These are phyloP conservation scores for Taphrina wiesneri DNA, from an alignment of 1,139 yeast genomes.

Conservation along the genomic window DNA sequence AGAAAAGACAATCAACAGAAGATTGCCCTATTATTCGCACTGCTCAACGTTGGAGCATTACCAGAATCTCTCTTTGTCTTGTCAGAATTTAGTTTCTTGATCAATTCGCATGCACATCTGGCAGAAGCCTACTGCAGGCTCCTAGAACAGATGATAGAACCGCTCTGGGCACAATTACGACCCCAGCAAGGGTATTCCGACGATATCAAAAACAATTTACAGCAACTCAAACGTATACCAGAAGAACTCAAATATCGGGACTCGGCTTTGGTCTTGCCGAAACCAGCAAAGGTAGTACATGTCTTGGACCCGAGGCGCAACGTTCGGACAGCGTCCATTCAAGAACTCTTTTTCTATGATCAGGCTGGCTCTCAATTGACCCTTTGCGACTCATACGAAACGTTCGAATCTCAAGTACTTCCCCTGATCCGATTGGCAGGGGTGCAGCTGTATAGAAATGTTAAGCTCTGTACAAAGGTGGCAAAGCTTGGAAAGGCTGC, in stretches of 20 bases:
- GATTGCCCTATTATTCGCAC: constrained; percentile 54
- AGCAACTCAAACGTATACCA: constrained; percentile 24
- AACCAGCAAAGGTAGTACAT: not conserved
- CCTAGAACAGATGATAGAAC: constrained; percentile 55
- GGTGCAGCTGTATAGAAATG: constrained; percentile 56
- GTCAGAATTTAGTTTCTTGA: constrained; percentile 63
- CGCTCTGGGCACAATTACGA: constrained; percentile 49
- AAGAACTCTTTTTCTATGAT: constrained; percentile 54
- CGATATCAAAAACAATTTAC: not conserved
- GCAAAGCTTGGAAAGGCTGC: constrained; percentile 59
- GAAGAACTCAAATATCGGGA: constrained; percentile 31
- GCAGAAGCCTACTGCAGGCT: constrained; percentile 54
- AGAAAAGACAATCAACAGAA: constrained; percentile 42
- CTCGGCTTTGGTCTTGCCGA: constrained; percentile 20
- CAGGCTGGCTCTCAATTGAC: constrained; percentile 43
- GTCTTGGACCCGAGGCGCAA: constrained; percentile 16
- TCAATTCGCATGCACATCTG: constrained; percentile 57
- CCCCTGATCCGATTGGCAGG: constrained; percentile 60
- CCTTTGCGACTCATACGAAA: constrained; percentile 46
- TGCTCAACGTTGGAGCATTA: constrained; percentile 64
- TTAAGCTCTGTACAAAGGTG: constrained; percentile 57
- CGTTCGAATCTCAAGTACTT: constrained; percentile 53
- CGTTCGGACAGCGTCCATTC: not conserved
- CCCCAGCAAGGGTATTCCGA: constrained; percentile 27
- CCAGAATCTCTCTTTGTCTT: constrained; percentile 65